phyloP scores from a whole-genome alignment of 2,329 filamentous ascomycete species.

The Cercospora brassicicola region DNA sequence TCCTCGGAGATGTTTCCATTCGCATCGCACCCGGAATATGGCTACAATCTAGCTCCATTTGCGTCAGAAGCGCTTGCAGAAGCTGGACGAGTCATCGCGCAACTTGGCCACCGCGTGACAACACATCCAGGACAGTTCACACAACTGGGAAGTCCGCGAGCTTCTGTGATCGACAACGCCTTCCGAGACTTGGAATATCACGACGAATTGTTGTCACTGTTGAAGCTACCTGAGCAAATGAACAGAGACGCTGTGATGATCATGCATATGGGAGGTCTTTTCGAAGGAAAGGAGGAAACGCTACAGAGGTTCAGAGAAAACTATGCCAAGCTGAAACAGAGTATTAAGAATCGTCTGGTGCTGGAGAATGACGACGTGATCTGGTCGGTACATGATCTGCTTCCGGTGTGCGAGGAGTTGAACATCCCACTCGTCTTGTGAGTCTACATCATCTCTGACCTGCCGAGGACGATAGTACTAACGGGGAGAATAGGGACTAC shows the following conservation, averaged over 20 bases:
- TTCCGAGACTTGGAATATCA: conserved; percentile 85
- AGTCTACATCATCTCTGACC: neutral
- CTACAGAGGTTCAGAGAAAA: conserved; percentile 75
- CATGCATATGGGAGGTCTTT: conserved; percentile 86
- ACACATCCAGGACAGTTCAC: conserved; percentile 93
- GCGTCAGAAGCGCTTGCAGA: conserved; percentile 75
- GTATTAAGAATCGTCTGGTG: conserved; percentile 77
- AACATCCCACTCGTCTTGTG: conserved; percentile 82
- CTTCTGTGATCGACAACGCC: conserved; percentile 72
- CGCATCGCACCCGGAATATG: conserved; percentile 78
- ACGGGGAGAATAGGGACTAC: conserved; percentile 59
- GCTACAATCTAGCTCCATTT: conserved; percentile 81
- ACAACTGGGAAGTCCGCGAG: conserved; percentile 79
- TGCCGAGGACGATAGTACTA: neutral
- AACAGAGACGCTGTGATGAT: conserved; percentile 92
- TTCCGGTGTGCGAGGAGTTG: conserved; percentile 89
- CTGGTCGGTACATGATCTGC: conserved; percentile 87
- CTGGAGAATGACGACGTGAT: conserved; percentile 93
- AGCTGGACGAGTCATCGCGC: conserved; percentile 71
- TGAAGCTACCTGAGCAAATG: conserved; percentile 74
- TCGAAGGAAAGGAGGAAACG: conserved; percentile 80
- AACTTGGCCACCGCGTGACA: conserved; percentile 80
- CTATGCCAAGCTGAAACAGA: conserved; percentile 65
- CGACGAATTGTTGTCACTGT: conserved; percentile 74
- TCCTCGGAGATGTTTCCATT: conserved; percentile 98